Base-by-base conservation (phyloP, 1,284 basidiomycete genomes). In the Sanghuangporus baumii region DNA sequence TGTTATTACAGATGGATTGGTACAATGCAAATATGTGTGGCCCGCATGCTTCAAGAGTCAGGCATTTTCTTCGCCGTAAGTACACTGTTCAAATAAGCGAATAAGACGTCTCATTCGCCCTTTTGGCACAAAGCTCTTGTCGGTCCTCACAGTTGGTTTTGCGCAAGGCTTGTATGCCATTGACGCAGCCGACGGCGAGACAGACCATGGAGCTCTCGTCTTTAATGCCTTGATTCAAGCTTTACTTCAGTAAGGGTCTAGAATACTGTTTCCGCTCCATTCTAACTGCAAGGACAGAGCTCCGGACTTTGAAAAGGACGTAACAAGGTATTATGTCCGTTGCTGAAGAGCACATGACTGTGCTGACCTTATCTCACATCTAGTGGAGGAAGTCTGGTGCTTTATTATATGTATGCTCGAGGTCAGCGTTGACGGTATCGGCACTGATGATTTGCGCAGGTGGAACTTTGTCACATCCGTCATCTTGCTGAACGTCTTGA, bases 401-500 rank as follows among this genome's bases (percentile, higher is more conserved):
- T 98, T 26, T 97, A 86, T 74, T 96, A 97, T 73, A 74, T 91
- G 64, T 65, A 57, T 59, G 54, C 12, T n/a, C 40, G 36, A n/a
- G 57, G 37, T 18, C 16, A 36, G 16, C 16, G 16, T 34, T 34
- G 6, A 37, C 16, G 9, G 14, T 8, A 16, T 12, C 20, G 16
- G n/a, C 38, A 43, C 43, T 51, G 23, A 47, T 58, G 58, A 20
- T 59, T 7, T 8, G 59, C 65, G 55, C 66, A 89, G 88, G 62
- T 96, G 94, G 94, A 94, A 91, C 74, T 83, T 94, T 54, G 81
- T 88, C 48, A 90, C 93, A 1, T 87, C 87, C n/a, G 82, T 98
- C 62, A 87, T 98, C 66, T 82, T 98, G 60, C 83, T 97, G 74
- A 98, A 97, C 74, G 88, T 99, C 71, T 82, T 99, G 69, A 94